Conservation (phyloP, 129 eudicot genomes). For the Lonicera japonica region DNA sequence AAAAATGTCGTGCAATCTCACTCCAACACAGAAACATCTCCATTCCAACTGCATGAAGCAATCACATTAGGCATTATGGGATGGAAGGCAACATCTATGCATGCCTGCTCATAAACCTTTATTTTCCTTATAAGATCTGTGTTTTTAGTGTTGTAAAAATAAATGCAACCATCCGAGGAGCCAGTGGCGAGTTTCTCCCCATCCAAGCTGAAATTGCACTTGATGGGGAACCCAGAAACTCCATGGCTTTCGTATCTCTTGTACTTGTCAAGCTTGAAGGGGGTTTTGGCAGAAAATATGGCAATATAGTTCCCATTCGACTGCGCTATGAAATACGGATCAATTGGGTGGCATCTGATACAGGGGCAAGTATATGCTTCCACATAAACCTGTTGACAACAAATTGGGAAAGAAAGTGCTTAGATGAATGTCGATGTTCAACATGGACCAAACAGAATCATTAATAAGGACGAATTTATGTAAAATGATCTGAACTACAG, state of each 20-base stretch:
- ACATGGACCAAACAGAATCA: background rate
- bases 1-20: constrained; percentile 7
- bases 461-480: background rate
- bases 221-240: constrained; percentile 75
- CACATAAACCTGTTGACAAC: constrained; percentile 55
- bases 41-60: constrained; percentile 86
- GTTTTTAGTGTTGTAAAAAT: constrained; percentile 55
- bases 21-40: constrained; percentile 50
- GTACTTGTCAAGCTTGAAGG: constrained; percentile 81
- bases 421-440: background rate
- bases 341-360: constrained; percentile 68
- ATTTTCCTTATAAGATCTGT: constrained; percentile 48
- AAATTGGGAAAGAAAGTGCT: background rate
- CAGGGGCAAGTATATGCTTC: constrained; percentile 94
- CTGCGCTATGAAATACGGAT: constrained; percentile 79
- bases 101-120: constrained; percentile 62
- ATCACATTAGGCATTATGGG: constrained; percentile 58
- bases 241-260: constrained; percentile 75
- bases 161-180: constrained; percentile 74
- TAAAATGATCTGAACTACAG: background rate
- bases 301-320: constrained; percentile 89
- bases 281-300: constrained; percentile 63
- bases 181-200: constrained; percentile 69
- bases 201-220: constrained; percentile 65
- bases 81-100: constrained; percentile 85